phyloP scores from a whole-genome alignment of 2,329 filamentous ascomycete genomes.

The Colletotrichum graminicola region DNA sequence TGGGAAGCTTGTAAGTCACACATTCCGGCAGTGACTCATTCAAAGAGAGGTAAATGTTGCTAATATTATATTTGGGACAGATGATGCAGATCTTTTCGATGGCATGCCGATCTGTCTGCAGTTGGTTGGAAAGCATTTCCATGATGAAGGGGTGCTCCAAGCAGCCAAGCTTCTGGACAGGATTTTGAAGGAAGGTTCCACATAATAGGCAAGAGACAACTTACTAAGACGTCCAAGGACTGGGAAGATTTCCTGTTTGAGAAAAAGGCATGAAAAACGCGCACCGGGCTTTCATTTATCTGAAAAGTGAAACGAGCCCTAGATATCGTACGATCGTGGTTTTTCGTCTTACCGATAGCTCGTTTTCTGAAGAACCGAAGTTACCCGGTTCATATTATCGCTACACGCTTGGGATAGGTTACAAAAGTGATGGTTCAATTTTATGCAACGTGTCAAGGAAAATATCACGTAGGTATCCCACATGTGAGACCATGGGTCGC shows the following conservation, averaged over 20 bases:
- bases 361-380: neutral
- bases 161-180: slow-evolving; percentile 16
- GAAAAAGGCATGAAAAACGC: neutral
- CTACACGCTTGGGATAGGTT: neutral
- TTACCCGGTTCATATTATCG: neutral
- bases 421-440: neutral
- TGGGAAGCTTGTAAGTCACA: slow-evolving; percentile 33
- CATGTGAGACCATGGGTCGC: too few species aligned
- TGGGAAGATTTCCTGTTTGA: neutral
- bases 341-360: neutral
- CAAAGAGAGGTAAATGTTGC: neutral
- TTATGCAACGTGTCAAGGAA: neutral
- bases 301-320: neutral
- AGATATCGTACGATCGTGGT: neutral
- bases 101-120: slow-evolving; percentile 22
- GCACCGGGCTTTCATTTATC: neutral
- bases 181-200: neutral
- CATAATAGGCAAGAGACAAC: neutral
- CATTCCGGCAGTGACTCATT: neutral
- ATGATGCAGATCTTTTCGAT: slow-evolving; percentile 28
- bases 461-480: too few species aligned
- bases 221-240: neutral
- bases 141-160: slow-evolving; percentile 37
- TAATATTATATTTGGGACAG: neutral
- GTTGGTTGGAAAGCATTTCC: slow-evolving; percentile 28